Base-by-base conservation (phyloP, 1,139 yeast species). In the Candida sanyaensis region DNA sequence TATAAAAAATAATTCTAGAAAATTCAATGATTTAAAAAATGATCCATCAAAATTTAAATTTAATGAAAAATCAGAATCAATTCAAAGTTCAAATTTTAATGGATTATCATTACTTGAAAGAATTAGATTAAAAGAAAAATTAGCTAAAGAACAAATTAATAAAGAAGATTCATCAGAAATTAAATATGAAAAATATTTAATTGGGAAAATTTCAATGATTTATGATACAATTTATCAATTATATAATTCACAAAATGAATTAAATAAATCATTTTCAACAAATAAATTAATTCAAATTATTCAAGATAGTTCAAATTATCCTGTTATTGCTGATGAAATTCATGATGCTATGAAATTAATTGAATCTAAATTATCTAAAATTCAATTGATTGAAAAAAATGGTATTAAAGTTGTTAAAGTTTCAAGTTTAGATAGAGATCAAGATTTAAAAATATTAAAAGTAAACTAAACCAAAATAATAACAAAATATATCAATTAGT, bases 101-200 rank as follows among this genome's bases (percentile, higher is more conserved):
- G 79, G 80, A 0, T 52, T 76, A 9, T 64, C 78, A 1, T 56
- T 78, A 6, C 55, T 78, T 2, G 81, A 78, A 48, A 56, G 83
- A 44, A 73, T 76, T 37, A 63, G 60, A 48, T 45, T 63, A 27
- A 75, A 72, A 48, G 80, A 75, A 49, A 57, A 62, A 41, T 47
- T 55, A 7, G 55, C 49, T 6, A 55, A 56, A 9, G 57, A 57
- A 21, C 48, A 45, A 32, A 21, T 34, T 5, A 33, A 33, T 10
- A 36, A 37, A 17, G 54, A 52, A n/a, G 51, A 71, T 1, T 21
- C 51, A 9, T 73, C 75, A 1, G 72, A 76, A 51, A 50, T 58
- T 27, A 68, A 69, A 42, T 69, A 77, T 50, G 56, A 69, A 5
- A 54, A 60, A 24, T 77, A 69, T 51, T 56, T 82, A 10, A 55